phyloP scores from a whole-genome alignment of 768 basidiomycete genomes.

The Podaxis sp. region DNA sequence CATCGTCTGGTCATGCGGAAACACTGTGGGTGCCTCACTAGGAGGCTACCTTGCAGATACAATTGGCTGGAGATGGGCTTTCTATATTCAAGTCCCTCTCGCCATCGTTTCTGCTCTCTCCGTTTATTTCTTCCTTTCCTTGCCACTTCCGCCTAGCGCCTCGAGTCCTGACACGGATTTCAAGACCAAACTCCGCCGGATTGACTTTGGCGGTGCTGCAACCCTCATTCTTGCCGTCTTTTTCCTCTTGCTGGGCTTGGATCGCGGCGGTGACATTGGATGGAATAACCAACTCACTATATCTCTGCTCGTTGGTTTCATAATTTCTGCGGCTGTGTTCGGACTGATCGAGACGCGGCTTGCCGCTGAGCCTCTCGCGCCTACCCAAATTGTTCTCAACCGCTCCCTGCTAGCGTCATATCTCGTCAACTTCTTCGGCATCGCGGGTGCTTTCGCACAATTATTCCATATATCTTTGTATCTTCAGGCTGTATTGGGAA shows the following conservation, averaged over 20 bases:
- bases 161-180: conserved; percentile 29
- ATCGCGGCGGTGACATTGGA: conserved; percentile 49
- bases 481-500: conserved; percentile 53
- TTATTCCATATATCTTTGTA: conserved; percentile 57
- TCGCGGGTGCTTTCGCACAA: conserved; percentile 41
- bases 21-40: conserved; percentile 57
- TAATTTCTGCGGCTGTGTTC: conserved; percentile 36
- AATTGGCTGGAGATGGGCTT: conserved; percentile 71
- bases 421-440: conserved; percentile 56
- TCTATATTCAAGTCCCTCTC: conserved; percentile 59
- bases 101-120: conserved; percentile 50
- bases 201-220: conserved; percentile 62
- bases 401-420: conserved; percentile 51
- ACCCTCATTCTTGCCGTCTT: conserved; percentile 55
- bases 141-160: conserved; percentile 40
- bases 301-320: conserved; percentile 31
- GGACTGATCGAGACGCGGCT: conserved; percentile 43
- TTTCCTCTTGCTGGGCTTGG: conserved; percentile 55
- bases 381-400: conserved; percentile 50
- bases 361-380: conserved; percentile 61
- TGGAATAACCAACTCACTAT: conserved; percentile 42
- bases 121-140: conserved; percentile 53
- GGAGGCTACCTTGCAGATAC: conserved; percentile 62
- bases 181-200: conserved; percentile 48
- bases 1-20: conserved; percentile 57